A percentile compares a stretch with the other conserved stretches of the same genome.
phyloP scores from a whole-genome alignment of 1,284 basidiomycete species.

The Trichosporon sp. region DNA sequence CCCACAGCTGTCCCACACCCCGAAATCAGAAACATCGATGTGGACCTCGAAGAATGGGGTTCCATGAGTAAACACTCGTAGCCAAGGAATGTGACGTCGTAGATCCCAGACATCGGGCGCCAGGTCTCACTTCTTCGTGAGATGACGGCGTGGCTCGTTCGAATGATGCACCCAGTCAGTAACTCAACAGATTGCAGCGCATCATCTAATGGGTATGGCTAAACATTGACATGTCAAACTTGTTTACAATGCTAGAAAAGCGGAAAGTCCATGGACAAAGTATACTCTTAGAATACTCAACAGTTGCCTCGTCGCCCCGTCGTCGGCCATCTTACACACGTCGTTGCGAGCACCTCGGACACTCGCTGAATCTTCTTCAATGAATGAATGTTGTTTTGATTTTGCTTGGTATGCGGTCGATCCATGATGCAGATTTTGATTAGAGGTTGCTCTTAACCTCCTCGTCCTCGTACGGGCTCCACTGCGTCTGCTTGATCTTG shows the following conservation, averaged over 20 bases:
- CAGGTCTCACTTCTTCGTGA: no score
- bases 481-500: constrained; percentile 32
- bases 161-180: not conserved
- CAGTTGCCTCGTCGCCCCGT: not conserved
- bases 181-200: not conserved
- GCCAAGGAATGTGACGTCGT: no score
- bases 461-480: constrained; percentile 21
- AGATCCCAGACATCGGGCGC: no score
- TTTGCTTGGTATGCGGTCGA: not conserved
- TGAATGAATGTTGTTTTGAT: not conserved
- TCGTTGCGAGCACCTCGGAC: no score
- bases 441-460: constrained; percentile 8
- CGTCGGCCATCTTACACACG: not conserved
- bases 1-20: no score
- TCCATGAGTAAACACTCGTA: no score
- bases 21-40: no score
- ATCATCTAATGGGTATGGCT: not conserved
- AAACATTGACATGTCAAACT: constrained; percentile 4
- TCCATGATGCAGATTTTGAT: not conserved
- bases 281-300: not conserved
- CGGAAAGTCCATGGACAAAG: not conserved
- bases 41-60: no score
- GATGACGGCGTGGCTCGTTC: no score
- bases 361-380: no score
- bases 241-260: constrained; percentile 3